phyloP scores from a whole-genome alignment of 768 basidiomycete species.

The Lactarius evosmus region DNA sequence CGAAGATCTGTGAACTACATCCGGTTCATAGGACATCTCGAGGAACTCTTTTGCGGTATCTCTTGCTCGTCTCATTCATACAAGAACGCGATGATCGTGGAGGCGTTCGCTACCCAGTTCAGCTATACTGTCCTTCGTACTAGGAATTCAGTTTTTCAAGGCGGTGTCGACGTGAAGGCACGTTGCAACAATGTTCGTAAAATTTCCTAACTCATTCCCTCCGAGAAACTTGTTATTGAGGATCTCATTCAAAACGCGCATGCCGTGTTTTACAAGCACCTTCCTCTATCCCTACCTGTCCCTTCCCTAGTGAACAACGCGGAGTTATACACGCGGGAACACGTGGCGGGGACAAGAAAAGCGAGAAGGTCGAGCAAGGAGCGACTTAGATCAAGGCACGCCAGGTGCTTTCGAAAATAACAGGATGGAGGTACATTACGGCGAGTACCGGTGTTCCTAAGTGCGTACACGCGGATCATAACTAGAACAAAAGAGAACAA shows the following conservation, averaged over 20 bases:
- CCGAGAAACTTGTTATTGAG: background rate
- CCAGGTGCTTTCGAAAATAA: background rate
- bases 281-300: background rate
- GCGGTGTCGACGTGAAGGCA: background rate
- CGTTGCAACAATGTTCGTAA: background rate
- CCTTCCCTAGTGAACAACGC: background rate
- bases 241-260: background rate
- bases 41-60: background rate
- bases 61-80: background rate
- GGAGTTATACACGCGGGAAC: background rate
- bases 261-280: background rate
- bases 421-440: no score
- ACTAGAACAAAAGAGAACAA: no score
- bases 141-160: background rate
- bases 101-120: background rate
- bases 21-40: background rate
- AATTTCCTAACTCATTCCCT: background rate
- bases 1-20: background rate
- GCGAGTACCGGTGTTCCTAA: no score
- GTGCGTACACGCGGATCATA: no score
- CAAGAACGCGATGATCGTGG: background rate
- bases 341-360: no score
- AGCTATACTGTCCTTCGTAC: conserved; percentile 1
- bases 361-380: background rate
- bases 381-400: background rate